Evolutionary conservation across 1,284 basidiomycete genomes (phyloP), one percentile per base, ranked within the genome.

Genomic region (Vanrija sp.): DNA sequence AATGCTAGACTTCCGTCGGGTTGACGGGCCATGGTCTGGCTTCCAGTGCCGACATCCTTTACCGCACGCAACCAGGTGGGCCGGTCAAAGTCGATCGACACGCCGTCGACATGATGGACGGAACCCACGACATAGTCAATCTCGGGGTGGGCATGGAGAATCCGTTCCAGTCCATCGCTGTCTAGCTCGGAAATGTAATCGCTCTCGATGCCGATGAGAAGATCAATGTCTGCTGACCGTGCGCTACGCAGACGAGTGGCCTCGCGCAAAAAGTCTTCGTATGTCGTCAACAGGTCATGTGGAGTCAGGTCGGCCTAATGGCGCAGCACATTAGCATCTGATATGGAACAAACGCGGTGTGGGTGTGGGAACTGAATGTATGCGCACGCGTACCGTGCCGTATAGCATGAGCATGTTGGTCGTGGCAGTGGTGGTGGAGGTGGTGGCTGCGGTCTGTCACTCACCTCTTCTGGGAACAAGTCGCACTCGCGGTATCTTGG

Each of bases 381-480:
- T 34, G 34, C 34, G 14, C 12, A 34, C 34, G 34, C 34, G 34
- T 34, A 34, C 34, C 34, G 34, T 15, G 12, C 1, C 34, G 28
- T 28, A 34, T 23, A 23, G 21, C 21, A 23, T 5, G 21, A 23
- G 21, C 21, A 23, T 23, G 21, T 23, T 23, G 21, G 21, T 23
- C 2, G 21, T 23, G 21, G 21, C 21, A 23, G 21, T 23, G 21
- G 21, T 23, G 21, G 21, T 3, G 21, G 21, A 3, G 21, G 21
- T 23, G 21, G 21, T 23, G 34, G 9, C 34, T 15, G 7, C 6
- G 28, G 34, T 34, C 34, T 14, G 9, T 2, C 14, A 62, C 79
- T 51, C 64, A 91, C 92, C 84, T 98, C 95, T 80, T 98, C 95
- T 15, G 94, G 95, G 72, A 98, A 98, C 38, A 98, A 79, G 74